Evolutionary conservation across 164 flowering plant species (phyloP).

Genomic region (Piper betle): DNA sequence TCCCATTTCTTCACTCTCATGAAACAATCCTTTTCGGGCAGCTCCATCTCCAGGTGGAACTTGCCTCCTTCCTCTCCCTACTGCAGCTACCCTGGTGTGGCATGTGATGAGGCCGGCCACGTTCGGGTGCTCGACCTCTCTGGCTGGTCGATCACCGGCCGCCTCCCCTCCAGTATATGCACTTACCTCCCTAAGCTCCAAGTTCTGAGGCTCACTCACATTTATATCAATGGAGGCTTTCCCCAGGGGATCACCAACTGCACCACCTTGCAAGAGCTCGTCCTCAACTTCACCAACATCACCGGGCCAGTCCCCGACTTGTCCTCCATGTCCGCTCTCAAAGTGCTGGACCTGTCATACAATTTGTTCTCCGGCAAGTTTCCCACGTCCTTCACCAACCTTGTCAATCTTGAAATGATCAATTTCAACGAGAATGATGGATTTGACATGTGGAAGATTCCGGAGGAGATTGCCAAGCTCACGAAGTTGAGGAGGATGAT

Average conservation of each 20-base stretch:
- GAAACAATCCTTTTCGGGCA: slow-evolving; percentile 46
- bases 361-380: slow-evolving; percentile 58
- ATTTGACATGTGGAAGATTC: slow-evolving; percentile 49
- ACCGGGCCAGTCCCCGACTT: slow-evolving; percentile 52
- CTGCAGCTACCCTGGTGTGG: slow-evolving; percentile 57
- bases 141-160: slow-evolving; percentile 46
- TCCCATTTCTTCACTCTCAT: slow-evolving; percentile 53
- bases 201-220: slow-evolving; percentile 35
- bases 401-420: slow-evolving; percentile 53
- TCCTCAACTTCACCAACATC: slow-evolving; percentile 26
- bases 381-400: slow-evolving; percentile 56
- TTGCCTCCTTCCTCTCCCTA: slow-evolving; percentile 10
- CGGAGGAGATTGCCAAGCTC: slow-evolving; percentile 35
- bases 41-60: slow-evolving; percentile 39
- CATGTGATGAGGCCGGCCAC: slow-evolving; percentile 39
- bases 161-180: slow-evolving; percentile 50
- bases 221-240: slow-evolving; percentile 37
- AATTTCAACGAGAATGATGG: slow-evolving; percentile 46
- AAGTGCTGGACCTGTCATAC: slow-evolving; percentile 51
- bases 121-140: slow-evolving; percentile 41
- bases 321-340: slow-evolving; percentile 35
- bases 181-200: slow-evolving; percentile 48
- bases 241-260: slow-evolving; percentile 48
- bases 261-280: slow-evolving; percentile 54
- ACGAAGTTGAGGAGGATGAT: slow-evolving; percentile 39